Conservation (phyloP, 1,284 basidiomycete species). For the Rhizoctonia solani region DNA sequence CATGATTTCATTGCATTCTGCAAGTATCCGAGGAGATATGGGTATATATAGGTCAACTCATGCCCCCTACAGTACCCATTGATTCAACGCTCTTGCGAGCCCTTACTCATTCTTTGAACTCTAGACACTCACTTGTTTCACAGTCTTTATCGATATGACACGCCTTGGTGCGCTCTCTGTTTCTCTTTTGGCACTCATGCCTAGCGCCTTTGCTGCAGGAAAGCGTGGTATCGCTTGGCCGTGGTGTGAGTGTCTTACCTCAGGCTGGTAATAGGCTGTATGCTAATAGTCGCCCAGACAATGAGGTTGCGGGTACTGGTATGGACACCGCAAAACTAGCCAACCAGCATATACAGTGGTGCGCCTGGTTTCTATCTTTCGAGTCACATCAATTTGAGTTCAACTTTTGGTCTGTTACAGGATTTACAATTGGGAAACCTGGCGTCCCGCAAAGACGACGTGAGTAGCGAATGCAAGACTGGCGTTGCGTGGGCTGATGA, state of each 20-base stretch:
- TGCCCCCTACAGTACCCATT: too few species aligned
- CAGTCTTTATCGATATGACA: not conserved
- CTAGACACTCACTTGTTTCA: not conserved
- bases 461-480: not conserved
- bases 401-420: not conserved
- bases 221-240: constrained; percentile 34
- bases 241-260: constrained; percentile 16
- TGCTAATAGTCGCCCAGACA: not conserved
- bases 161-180: not conserved
- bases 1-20: too few species aligned
- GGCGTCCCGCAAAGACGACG: constrained; percentile 24
- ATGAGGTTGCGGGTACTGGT: not conserved
- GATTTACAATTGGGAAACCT: constrained; percentile 35
- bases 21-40: too few species aligned
- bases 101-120: too few species aligned
- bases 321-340: constrained; percentile 6
- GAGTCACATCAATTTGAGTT: not conserved
- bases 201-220: not conserved
- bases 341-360: constrained; percentile 13
- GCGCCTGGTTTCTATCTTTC: not conserved
- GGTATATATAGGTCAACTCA: too few species aligned
- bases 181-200: not conserved
- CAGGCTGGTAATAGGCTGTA: not conserved
- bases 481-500: not conserved
- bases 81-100: too few species aligned